These are phyloP conservation scores for Termitomyces sp. DNA, from an alignment of 768 basidiomycete genomes.

Conservation along the genomic window DNA sequence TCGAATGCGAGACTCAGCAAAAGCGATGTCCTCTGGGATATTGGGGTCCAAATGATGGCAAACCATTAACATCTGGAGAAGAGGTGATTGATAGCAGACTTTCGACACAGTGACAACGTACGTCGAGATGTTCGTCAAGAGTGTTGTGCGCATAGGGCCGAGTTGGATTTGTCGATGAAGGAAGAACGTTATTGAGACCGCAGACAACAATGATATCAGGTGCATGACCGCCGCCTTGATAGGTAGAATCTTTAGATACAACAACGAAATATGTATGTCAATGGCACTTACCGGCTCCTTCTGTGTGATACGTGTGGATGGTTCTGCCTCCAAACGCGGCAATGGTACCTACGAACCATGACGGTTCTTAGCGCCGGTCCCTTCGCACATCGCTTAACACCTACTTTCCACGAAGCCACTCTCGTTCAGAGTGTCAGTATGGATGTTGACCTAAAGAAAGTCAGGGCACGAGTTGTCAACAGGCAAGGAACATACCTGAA, in stretches of 20 bases:
- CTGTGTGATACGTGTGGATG: constrained; percentile 96
- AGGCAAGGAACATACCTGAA: constrained; percentile 58
- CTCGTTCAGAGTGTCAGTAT: constrained; percentile 97
- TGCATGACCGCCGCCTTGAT: constrained; percentile 85
- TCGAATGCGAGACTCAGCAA: constrained; percentile 96
- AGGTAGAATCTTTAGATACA: neutral
- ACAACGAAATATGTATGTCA: neutral
- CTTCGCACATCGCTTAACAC: constrained; percentile 16
- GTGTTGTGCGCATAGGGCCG: constrained; percentile 90
- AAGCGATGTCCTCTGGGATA: constrained; percentile 92
- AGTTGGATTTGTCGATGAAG: constrained; percentile 96
- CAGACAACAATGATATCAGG: constrained; percentile 99
- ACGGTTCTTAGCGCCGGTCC: neutral
- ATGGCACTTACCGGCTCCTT: constrained; percentile 75
- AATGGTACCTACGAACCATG: constrained; percentile 63
- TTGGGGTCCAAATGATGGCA: constrained; percentile 92
- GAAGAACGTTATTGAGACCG: constrained; percentile 83
- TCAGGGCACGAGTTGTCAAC: neutral
- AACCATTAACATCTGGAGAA: constrained; percentile 96
- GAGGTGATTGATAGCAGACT: neutral
- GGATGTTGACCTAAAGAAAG: constrained; percentile 72
- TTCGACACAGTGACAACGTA: constrained; percentile 31
- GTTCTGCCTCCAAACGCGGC: constrained; percentile 86
- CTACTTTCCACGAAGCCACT: constrained; percentile 93
- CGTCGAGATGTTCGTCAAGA: constrained; percentile 95